Evolutionary conservation across 108 stramenopile species (phyloP).

Genomic region (Fragilaria crotonensis): DNA sequence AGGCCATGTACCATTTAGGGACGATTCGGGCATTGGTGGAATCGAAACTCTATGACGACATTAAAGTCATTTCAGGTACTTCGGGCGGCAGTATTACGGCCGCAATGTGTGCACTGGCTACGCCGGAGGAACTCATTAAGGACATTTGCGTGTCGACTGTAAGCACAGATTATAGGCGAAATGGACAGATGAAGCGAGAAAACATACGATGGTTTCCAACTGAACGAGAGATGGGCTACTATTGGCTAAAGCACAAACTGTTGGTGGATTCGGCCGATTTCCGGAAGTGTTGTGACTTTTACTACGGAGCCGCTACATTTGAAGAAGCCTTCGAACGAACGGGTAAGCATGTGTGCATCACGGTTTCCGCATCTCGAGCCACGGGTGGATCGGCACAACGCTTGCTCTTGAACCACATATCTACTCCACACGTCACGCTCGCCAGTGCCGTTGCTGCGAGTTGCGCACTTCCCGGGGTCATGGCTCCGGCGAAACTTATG

Average conservation of each 20-base stretch:
- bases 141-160: constrained; percentile 78
- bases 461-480: constrained; percentile 89
- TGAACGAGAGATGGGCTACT: constrained; percentile 60
- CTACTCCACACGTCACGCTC: constrained; percentile 87
- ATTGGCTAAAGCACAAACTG: constrained; percentile 71
- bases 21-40: constrained; percentile 82
- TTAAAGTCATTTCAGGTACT: constrained; percentile 84
- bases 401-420: constrained; percentile 86
- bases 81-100: constrained; percentile 86
- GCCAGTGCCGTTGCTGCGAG: constrained; percentile 84
- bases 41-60: constrained; percentile 63
- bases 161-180: constrained; percentile 68
- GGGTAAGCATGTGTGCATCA: constrained; percentile 89
- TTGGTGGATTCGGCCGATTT: constrained; percentile 75
- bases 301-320: constrained; percentile 81
- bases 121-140: constrained; percentile 62
- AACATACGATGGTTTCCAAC: constrained; percentile 88
- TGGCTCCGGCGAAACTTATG: constrained; percentile 82
- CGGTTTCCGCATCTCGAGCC: constrained; percentile 80
- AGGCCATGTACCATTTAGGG: constrained; percentile 92
- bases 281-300: constrained; percentile 71
- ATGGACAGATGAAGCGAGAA: constrained; percentile 70
- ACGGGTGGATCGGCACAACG: constrained; percentile 71
- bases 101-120: constrained; percentile 85
- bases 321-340: constrained; percentile 89